These are phyloP conservation scores for Nakataea oryzae DNA, from an alignment of 2,329 filamentous ascomycete species.

Conservation along the genomic window DNA sequence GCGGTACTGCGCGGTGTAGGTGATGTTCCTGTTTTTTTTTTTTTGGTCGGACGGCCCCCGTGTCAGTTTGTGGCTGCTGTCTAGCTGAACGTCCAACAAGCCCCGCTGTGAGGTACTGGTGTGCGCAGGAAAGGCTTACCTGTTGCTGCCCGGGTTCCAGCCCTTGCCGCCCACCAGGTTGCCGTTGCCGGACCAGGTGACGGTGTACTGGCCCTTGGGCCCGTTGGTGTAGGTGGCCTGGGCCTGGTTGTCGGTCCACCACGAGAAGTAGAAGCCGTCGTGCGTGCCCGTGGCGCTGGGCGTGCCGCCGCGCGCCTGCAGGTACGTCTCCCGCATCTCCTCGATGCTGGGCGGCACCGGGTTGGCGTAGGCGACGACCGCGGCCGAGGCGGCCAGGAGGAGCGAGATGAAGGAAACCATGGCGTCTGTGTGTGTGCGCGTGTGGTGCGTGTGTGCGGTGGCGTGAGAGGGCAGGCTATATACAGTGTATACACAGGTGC, in stretches of 20 bases:
- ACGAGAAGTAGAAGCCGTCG: slow-evolving; percentile 33
- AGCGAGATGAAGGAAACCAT: slow-evolving; percentile 2
- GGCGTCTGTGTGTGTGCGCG: neutral
- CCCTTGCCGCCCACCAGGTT: slow-evolving; percentile 49
- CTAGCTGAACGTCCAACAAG: too few species aligned
- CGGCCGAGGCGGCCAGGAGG: slow-evolving; percentile 1
- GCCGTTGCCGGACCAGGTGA: slow-evolving; percentile 29
- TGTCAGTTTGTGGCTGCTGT: too few species aligned
- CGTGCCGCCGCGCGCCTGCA: slow-evolving; percentile 7
- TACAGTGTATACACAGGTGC: neutral
- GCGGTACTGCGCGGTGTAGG: slow-evolving; percentile 34
- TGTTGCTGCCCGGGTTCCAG: slow-evolving; percentile 29
- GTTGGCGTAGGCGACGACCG: neutral
- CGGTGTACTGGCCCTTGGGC: slow-evolving; percentile 22
- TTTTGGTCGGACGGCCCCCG: too few species aligned
- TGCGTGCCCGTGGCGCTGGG: slow-evolving; percentile 21
- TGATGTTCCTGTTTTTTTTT: slow-evolving; percentile 28
- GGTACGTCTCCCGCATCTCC: neutral
- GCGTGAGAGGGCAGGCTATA: neutral
- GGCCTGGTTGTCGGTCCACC: slow-evolving; percentile 30
- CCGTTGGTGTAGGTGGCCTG: slow-evolving; percentile 29
- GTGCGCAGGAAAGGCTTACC: slow-evolving; percentile 15
- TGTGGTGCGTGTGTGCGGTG: neutral
- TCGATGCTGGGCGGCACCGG: neutral
- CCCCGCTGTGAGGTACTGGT: too few species aligned